Base-by-base conservation (phyloP, 345 rosid species). In the Boechera stricta region DNA sequence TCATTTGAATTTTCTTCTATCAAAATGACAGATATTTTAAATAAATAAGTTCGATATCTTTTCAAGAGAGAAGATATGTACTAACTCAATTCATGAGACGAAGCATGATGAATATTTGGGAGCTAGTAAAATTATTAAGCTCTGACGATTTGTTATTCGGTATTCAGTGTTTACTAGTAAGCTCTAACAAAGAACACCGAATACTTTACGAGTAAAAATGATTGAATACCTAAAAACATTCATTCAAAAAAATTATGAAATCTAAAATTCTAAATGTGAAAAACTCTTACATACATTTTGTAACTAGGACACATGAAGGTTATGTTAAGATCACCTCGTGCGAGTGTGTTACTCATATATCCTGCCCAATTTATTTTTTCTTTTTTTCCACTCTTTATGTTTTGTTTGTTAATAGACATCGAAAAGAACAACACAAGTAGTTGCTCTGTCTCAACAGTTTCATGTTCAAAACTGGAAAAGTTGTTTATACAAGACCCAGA, bases 391-490 rank as follows among this genome's bases (percentile, higher is more conserved):
- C 32, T 42, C 57, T 61, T 68, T 53, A 62, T 69, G 71, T 41
- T 70, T 70, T 53, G 80, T 77, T 68, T 39, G 66, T 68, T 60
- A 70, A 63, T 77, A 70, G 42, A 77, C 36, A 77, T 55, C 1
- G 80, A 70, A 77, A 77, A 51, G 53, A 76, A 77, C 80, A 70
- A 64, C 66, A 70, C 76, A 68, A 64, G 70, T 42, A 77, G 80
- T 64, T 70, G 71, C 52, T 36, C 76, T 63, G 71, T 36, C 75
- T 77, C 76, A 77, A 56, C 80, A 77, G 65, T 44, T 77, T 36
- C 71, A 77, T 77, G 76, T 71, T 63, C 60, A 26, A 63, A 47
- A 76, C 55, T 68, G 64, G 61, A 61, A 76, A 76, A 68, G 79
- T 42, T 60, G 74, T 60, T 41, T 59, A 58, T 29, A 60, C 67